Evolutionary conservation across 2,329 filamentous ascomycete genomes (phyloP).

Genomic region (Beauveria scarabaeidicola): DNA sequence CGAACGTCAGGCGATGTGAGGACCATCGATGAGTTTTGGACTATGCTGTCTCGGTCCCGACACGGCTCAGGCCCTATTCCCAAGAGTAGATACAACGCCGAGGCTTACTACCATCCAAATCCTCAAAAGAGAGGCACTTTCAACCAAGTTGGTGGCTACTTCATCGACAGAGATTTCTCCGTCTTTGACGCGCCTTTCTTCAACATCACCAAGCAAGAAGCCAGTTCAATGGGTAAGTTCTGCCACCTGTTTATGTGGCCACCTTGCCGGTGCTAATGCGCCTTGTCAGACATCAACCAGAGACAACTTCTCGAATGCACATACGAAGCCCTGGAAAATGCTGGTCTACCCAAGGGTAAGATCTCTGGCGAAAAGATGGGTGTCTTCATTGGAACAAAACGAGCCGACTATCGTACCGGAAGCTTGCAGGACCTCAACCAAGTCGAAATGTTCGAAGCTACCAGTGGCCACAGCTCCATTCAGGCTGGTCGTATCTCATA

Average conservation of each 20-base stretch:
- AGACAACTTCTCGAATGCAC: slow-evolving; percentile 43
- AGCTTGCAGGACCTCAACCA: slow-evolving; percentile 36
- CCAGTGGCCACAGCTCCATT: slow-evolving; percentile 41
- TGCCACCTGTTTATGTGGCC: neutral
- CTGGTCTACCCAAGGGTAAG: slow-evolving; percentile 33
- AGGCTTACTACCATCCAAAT: slow-evolving; percentile 34
- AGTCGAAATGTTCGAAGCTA: slow-evolving; percentile 44
- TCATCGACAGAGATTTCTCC: slow-evolving; percentile 36
- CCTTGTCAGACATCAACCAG: slow-evolving; percentile 40
- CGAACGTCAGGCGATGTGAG: slow-evolving; percentile 36
- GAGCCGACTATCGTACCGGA: slow-evolving; percentile 40
- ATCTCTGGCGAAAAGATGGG: slow-evolving; percentile 40
- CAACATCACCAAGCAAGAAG: slow-evolving; percentile 41
- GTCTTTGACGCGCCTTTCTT: slow-evolving; percentile 46
- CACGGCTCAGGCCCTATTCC: slow-evolving; percentile 35
- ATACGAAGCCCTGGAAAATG: slow-evolving; percentile 46
- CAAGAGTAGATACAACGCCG: slow-evolving; percentile 38
- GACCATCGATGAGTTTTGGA: slow-evolving; percentile 36
- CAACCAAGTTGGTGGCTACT: slow-evolving; percentile 30
- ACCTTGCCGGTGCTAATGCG: neutral
- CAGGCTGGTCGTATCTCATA: slow-evolving; percentile 47
- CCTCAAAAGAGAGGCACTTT: slow-evolving; percentile 32
- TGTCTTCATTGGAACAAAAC: slow-evolving; percentile 40
- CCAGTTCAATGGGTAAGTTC: slow-evolving; percentile 33
- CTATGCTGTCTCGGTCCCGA: slow-evolving; percentile 31